Base-by-base conservation (phyloP, 345 rosid genomes). In the Schrenkiella parvula region DNA sequence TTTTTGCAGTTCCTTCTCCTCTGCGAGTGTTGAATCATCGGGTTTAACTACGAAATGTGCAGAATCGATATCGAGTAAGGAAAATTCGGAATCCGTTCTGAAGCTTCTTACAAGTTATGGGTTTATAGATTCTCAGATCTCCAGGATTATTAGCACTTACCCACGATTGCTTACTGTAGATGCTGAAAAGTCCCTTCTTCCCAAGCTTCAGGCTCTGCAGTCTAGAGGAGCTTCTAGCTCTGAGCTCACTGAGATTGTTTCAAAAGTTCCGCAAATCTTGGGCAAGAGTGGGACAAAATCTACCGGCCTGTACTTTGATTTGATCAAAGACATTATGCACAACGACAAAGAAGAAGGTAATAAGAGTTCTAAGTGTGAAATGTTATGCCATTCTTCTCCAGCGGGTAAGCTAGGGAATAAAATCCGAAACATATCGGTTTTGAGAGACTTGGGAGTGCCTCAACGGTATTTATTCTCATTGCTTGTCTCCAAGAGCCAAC, bases 41-140 rank as follows among this genome's bases (percentile, higher is more conserved):
- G 67, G 80, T 31, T 22, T 70, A 14, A 15, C 75, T n/a, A 54
- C 47, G 2, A 70, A 76, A 1, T 25, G 43, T 12, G 67, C 76
- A 14, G 37, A n/a, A 32, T 51, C 69, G 17, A 38, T 59, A n/a
- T 64, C 76, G 9, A 39, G 19, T 5, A 77, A 50, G 13, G 62
- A 64, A 19, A 57, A 22, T 17, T 47, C 69, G 1, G 68, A 59
- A 11, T n/a, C 35, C 0, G 75, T 79, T 17, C 68, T 48, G 3
- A 25, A 28, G 21, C 46, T 73, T 11, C 72, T 79, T 1, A 68
- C 35, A 50, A 35, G 32, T 19, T 62, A 63, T 32, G 82, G 74
- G 11, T 79, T 79, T 72, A 47, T 64, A 1, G 12, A 32, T 8
- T 23, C 70, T 67, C 83, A 80, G 42, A 64, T 80, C 44, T 31